These are phyloP conservation scores for Fusarium chlamydosporum DNA, from an alignment of 2,329 filamentous ascomycete genomes.

Conservation along the genomic window DNA sequence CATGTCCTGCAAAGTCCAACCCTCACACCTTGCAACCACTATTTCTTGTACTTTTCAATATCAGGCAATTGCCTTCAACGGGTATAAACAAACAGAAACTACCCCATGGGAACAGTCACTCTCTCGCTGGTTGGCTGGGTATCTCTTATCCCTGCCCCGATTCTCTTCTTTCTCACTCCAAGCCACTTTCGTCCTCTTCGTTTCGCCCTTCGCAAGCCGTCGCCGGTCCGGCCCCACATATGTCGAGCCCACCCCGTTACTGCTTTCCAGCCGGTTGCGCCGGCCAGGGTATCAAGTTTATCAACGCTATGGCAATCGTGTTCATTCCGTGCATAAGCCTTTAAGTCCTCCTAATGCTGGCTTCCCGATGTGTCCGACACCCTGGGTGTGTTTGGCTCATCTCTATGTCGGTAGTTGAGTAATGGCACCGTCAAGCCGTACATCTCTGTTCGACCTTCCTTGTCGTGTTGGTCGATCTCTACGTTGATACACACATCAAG, in stretches of 20 bases:
- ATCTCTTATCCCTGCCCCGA: slow-evolving; percentile 5
- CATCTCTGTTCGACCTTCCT: slow-evolving; percentile 80
- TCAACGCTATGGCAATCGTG: background rate
- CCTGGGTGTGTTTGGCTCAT: slow-evolving; percentile 48
- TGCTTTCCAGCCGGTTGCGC: slow-evolving; percentile 19
- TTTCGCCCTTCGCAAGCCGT: slow-evolving; percentile 29
- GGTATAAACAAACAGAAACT: slow-evolving; percentile 41
- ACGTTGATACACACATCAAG: slow-evolving; percentile 89
- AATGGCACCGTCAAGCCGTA: slow-evolving; percentile 91
- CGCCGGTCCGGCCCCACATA: slow-evolving; percentile 27
- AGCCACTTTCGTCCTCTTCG: slow-evolving; percentile 15
- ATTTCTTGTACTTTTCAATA: slow-evolving; percentile 10
- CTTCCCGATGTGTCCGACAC: slow-evolving; percentile 43
- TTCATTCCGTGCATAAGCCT: slow-evolving; percentile 11
- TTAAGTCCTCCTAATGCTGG: slow-evolving; percentile 27
- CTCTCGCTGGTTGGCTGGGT: slow-evolving; percentile 15
- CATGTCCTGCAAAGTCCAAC: background rate
- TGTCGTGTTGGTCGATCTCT: slow-evolving; percentile 87
- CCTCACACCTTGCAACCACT: slow-evolving; percentile 8
- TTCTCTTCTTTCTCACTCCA: background rate
- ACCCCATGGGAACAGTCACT: slow-evolving; percentile 27
- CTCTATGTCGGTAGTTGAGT: slow-evolving; percentile 61
- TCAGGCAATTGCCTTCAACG: slow-evolving; percentile 27
- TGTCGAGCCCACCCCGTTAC: slow-evolving; percentile 13
- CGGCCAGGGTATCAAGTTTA: slow-evolving; percentile 9